Base-by-base conservation (phyloP, 805 yeast genomes). In the Yarrowia sp. region DNA sequence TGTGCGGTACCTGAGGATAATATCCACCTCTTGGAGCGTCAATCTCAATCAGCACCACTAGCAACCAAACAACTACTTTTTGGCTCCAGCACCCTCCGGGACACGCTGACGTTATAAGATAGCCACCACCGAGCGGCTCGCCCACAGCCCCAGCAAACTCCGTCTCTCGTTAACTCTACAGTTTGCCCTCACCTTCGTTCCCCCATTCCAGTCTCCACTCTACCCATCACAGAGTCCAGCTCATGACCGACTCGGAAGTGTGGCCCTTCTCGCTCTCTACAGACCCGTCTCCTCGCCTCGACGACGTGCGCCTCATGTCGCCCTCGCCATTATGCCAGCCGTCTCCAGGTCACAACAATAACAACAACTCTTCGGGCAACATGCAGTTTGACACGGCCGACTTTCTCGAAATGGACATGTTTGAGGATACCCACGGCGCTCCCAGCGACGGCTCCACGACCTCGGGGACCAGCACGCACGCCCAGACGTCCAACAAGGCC, bases 341-440 rank as follows among this genome's bases (percentile, higher is more conserved):
- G 19, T 54, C 61, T 4, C 61, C 61, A 33, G 58, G 58, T 10
- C 36, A 51, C 58, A 14, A 11, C 32, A 22, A 30, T 22, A 21
- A 19, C 41, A 21, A 19, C 51, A 44, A n/a, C 38, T 12, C 24
- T 4, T 19, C 32, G 30, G 30, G 16, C 40, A 19, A 21, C 58
- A 54, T 54, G 61, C 61, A 54, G 35, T 54, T 54, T 12, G 61
- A 54, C 30, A 54, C 61, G 22, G 61, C 61, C 26, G 61, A 54
- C 17, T 54, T 54, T 19, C 61, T 54, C 19, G 61, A 54, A 14
- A 35, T 54, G 61, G 61, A 54, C 44, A 54, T 54, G 61, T 54
- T 54, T 17, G 61, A 54, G 10, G 61, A 54, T 17, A 7, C 61
- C 24, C 61, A 54, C 14, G 61, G 58, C 17, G 61, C 46, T 0